Evolutionary conservation across 306 rosid species (phyloP).

Genomic region (Fagus crenata): DNA sequence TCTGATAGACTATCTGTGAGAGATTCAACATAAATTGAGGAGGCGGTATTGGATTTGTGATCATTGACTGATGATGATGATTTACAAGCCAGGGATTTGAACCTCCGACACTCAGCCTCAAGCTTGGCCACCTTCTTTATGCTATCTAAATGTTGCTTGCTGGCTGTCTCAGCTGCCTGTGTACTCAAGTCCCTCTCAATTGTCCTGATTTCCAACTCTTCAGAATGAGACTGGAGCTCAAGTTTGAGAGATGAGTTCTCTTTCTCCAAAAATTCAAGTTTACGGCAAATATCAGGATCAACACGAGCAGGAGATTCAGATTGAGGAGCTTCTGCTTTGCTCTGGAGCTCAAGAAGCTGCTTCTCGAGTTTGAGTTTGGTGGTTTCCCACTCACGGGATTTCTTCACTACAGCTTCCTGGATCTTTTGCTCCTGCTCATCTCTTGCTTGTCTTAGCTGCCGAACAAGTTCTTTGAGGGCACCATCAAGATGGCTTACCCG

Average conservation of each 20-base stretch:
- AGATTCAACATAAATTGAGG: constrained; percentile 71
- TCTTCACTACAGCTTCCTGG: constrained; percentile 54
- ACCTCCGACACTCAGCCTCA: constrained; percentile 87
- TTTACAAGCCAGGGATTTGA: constrained; percentile 49
- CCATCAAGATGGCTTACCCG: constrained; percentile 85
- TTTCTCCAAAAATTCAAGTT: constrained; percentile 60
- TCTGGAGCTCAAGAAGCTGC: constrained; percentile 63
- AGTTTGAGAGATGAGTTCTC: constrained; percentile 71
- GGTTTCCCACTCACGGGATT: constrained; percentile 65
- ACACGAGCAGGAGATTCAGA: constrained; percentile 39
- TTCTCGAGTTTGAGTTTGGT: constrained; percentile 68
- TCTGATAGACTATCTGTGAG: constrained; percentile 77
- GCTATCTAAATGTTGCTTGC: constrained; percentile 92
- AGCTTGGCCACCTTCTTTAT: constrained; percentile 87
- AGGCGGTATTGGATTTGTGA: constrained; percentile 55
- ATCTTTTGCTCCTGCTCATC: constrained; percentile 77
- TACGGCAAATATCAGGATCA: constrained; percentile 52
- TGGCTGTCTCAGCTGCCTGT: constrained; percentile 88
- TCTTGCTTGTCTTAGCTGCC: constrained; percentile 90
- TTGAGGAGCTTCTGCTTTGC: constrained; percentile 47
- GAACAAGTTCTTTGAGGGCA: constrained; percentile 94
- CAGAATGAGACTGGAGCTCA: constrained; percentile 60
- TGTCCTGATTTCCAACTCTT: constrained; percentile 75
- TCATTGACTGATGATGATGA: constrained; percentile 48
- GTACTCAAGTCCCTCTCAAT: constrained; percentile 93